These are phyloP conservation scores for Curvularia verruculosa DNA, from an alignment of 2,329 filamentous ascomycete species.

Conservation along the genomic window DNA sequence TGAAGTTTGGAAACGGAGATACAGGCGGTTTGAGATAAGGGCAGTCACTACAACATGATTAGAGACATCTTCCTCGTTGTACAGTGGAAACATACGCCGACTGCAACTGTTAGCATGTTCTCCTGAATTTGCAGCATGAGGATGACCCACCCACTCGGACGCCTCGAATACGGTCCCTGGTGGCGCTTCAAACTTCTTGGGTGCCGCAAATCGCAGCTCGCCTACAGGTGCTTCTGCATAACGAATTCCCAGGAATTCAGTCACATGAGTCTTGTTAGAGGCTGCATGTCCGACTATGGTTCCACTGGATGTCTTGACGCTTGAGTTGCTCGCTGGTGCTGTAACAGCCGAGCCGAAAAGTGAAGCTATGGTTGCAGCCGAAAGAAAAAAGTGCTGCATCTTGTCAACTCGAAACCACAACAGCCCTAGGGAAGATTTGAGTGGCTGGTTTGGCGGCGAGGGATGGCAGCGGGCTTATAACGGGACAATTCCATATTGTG, in stretches of 20 bases:
- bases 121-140: background rate
- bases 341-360: constrained; percentile 18
- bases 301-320: constrained; percentile 40
- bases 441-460: background rate
- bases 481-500: constrained; percentile 7
- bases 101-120: constrained; percentile 21
- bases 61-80: background rate
- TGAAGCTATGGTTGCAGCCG: constrained; percentile 17
- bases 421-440: background rate
- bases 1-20: constrained; percentile 36
- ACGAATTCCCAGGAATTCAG: constrained; percentile 46
- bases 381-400: constrained; percentile 22
- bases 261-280: constrained; percentile 27
- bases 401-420: constrained; percentile 15
- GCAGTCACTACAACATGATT: constrained; percentile 28
- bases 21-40: constrained; percentile 31
- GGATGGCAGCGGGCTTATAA: constrained; percentile 10
- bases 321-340: constrained; percentile 1
- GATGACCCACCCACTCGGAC: constrained; percentile 28
- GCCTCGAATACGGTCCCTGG: constrained; percentile 30
- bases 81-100: constrained; percentile 28
- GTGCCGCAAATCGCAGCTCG: constrained; percentile 42
- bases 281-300: constrained; percentile 41
- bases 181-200: constrained; percentile 33
- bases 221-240: constrained; percentile 46